phyloP scores from a whole-genome alignment of 306 rosid species.

The Glycine latifolia region DNA sequence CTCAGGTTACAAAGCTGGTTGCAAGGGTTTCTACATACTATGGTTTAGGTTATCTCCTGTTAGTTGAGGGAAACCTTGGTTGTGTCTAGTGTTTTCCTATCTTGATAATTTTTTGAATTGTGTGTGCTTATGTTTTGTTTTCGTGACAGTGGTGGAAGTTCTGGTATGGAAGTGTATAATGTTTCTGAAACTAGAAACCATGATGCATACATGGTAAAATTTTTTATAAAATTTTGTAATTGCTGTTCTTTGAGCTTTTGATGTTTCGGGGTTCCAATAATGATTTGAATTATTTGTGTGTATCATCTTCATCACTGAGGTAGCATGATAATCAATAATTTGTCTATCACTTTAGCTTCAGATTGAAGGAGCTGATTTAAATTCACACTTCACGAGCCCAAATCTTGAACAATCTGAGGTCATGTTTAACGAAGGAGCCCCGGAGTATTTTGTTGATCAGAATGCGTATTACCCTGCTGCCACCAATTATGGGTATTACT shows the following conservation, averaged over 20 bases:
- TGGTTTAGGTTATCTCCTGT: neutral
- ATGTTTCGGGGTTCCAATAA: neutral
- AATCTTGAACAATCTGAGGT: conserved; percentile 69
- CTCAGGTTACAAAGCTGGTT: neutral
- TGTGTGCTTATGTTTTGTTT: conserved; percentile 44
- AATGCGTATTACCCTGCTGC: conserved; percentile 86
- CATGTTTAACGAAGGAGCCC: conserved; percentile 77
- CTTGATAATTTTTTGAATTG: neutral
- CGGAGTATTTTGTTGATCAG: conserved; percentile 87
- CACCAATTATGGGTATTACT: conserved; percentile 89
- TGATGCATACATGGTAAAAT: conserved; percentile 65
- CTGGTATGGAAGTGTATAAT: conserved; percentile 71
- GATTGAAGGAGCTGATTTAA: conserved; percentile 68
- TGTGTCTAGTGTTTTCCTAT: neutral
- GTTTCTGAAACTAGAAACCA: conserved; percentile 58
- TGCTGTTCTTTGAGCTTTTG: neutral
- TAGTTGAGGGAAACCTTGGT: conserved; percentile 2
- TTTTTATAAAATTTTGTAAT: neutral
- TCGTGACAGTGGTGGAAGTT: conserved; percentile 69
- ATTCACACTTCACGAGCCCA: conserved; percentile 64
- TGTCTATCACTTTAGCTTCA: conserved; percentile 47
- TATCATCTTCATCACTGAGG: neutral
- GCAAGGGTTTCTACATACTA: neutral
- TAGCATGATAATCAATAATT: conserved; percentile 7
- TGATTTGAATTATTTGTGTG: conserved; percentile 4